phyloP scores from a whole-genome alignment of 164 flowering plant species.

The Piper betle region DNA sequence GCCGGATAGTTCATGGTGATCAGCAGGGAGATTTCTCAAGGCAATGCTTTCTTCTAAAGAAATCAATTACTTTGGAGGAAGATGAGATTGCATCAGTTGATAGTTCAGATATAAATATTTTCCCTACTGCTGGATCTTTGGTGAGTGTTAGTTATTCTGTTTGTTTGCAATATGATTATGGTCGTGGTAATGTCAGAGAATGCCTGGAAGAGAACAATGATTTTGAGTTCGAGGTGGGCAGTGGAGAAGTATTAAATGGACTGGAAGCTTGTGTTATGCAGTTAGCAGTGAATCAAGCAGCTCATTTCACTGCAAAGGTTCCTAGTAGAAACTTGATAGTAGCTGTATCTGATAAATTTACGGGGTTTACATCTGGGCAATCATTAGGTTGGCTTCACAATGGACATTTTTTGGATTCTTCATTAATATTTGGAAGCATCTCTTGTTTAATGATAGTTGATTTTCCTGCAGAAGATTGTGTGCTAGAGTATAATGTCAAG shows the following conservation, averaged over 20 bases:
- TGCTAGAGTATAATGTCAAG: slow-evolving; percentile 50
- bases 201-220: slow-evolving; percentile 56
- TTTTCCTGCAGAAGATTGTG: slow-evolving; percentile 37
- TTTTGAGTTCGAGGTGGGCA: slow-evolving; percentile 88
- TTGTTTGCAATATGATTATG: slow-evolving; percentile 32
- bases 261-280: slow-evolving; percentile 68
- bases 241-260: slow-evolving; percentile 44
- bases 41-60: slow-evolving; percentile 13
- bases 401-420: not conserved
- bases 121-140: slow-evolving; percentile 49
- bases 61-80: slow-evolving; percentile 7
- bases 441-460: not conserved
- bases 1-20: slow-evolving; percentile 20
- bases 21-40: slow-evolving; percentile 8
- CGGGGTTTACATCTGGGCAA: slow-evolving; percentile 19
- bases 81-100: slow-evolving; percentile 19
- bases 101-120: slow-evolving; percentile 48
- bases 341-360: slow-evolving; percentile 48
- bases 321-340: slow-evolving; percentile 43
- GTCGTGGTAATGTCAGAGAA: slow-evolving; percentile 21
- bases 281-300: slow-evolving; percentile 59
- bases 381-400: slow-evolving; percentile 19
- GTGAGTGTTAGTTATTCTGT: slow-evolving; percentile 47
- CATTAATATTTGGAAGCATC: slow-evolving; percentile 1
- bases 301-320: slow-evolving; percentile 29